Base-by-base conservation (phyloP, 441 rosid genomes). In the Melianthus villosus region DNA sequence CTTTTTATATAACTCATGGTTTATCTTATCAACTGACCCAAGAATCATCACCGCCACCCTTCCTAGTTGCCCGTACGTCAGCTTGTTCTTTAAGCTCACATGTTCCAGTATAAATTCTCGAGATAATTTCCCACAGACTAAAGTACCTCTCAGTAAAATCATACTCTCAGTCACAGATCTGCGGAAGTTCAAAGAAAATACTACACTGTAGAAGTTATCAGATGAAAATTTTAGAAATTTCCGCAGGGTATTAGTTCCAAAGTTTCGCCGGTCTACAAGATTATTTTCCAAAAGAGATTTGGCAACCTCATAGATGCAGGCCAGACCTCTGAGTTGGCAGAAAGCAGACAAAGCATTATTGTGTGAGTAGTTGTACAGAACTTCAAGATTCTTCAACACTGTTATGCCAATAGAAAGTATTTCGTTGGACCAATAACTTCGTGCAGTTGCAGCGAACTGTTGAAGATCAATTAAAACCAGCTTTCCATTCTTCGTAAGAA, bases 31-130 rank as follows among this genome's bases (percentile, higher is more conserved):
- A 22, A n/a, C n/a, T n/a, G 66, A 62, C 36, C 81, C 71, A 36
- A 70, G 62, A 60, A 73, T 47, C n/a, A 39, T 33, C 38, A 53
- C 32, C 6, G 57, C 56, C 31, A 67, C 10, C 40, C 30, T 38
- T 22, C 77, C 75, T 22, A 58, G 54, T 33, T 59, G 58, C 40
- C 59, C 61, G 44, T 60, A 51, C 7, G 77, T 61, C 7, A 53
- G 12, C 9, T 25, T 18, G 11, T 30, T 22, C 22, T 29, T 53
- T 14, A 27, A 34, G 43, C 31, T 40, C 34, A 22, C 42, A 10
- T 12, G 18, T 34, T 40, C 51, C 17, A 16, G 34, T 12, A 41
- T 44, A 35, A 45, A 17, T 28, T 53, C 63, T 27, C 45, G 48
- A 3, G 63, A 50, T 6, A 58, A 34, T 18, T 35, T 20, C 38